Evolutionary conservation across 2,329 filamentous ascomycete genomes (phyloP).

Genomic region (Clonostachys sp.): DNA sequence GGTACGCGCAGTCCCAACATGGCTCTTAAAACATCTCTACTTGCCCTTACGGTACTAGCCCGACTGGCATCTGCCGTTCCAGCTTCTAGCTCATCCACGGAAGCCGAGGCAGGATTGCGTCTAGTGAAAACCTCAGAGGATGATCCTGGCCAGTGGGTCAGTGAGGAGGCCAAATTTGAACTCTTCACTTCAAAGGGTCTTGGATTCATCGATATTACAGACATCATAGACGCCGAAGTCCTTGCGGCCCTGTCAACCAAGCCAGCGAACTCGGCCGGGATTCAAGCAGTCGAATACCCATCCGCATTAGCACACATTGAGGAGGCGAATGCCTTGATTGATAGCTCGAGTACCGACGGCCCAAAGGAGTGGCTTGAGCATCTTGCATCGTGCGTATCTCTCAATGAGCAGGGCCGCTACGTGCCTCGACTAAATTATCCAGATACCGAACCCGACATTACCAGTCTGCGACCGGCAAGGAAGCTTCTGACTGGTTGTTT

Average conservation of each 20-base stretch:
- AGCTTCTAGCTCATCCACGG: no score
- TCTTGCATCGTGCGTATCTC: conserved; percentile 17
- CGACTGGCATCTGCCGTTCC: no score
- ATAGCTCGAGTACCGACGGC: conserved; percentile 17
- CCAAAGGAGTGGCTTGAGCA: conserved; percentile 28
- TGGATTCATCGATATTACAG: conserved; percentile 32
- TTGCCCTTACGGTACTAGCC: no score
- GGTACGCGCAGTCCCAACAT: no score
- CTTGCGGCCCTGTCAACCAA: conserved; percentile 10
- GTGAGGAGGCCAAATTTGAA: conserved; percentile 30
- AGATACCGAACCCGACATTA: conserved; percentile 36
- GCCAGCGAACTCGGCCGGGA: conserved; percentile 12
- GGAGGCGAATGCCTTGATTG: conserved; percentile 25
- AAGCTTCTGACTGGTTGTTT: conserved; percentile 35
- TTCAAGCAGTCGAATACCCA: conserved; percentile 24
- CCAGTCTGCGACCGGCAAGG: conserved; percentile 27
- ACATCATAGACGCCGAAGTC: conserved; percentile 27
- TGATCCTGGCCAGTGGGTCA: conserved; percentile 30
- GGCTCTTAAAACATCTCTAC: no score
- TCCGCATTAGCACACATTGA: conserved; percentile 20
- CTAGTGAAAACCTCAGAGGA: conserved; percentile 31
- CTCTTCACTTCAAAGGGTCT: conserved; percentile 20
- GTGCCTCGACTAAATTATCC: conserved; percentile 16
- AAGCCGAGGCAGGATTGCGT: conserved; percentile 8
- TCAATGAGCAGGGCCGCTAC: conserved; percentile 30